Evolutionary conservation across 768 basidiomycete genomes (phyloP).

Genomic region (Pleurotus citrinopileatus): DNA sequence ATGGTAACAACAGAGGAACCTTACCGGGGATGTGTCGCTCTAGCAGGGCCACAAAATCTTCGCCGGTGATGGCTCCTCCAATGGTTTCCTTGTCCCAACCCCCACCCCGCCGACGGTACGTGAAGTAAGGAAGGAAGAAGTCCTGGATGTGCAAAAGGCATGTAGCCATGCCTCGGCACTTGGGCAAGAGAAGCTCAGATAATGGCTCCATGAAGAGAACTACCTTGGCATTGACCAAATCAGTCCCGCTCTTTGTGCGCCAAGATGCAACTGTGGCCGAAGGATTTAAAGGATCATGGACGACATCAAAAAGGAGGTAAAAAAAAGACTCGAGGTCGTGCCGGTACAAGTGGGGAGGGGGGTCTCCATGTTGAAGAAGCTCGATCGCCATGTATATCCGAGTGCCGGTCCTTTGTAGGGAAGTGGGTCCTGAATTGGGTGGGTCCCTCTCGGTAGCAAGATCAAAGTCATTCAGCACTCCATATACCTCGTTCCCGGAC

Average conservation of each 20-base stretch:
- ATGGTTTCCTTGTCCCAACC: background rate
- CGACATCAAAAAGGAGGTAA: background rate
- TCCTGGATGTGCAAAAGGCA: too few relatives aligned
- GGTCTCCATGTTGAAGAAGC: background rate
- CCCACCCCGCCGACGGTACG: background rate
- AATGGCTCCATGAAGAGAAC: too few relatives aligned
- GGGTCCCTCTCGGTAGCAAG: background rate
- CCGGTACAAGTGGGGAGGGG: slow-evolving; percentile 1
- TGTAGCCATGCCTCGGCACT: too few relatives aligned
- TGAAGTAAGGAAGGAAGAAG: background rate
- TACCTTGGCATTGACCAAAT: background rate
- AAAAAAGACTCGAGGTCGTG: slow-evolving; percentile 7
- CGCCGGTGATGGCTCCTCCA: background rate
- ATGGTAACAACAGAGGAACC: too few relatives aligned
- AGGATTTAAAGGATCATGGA: too few relatives aligned
- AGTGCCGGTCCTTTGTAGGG: slow-evolving; percentile 1
- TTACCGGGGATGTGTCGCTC: too few relatives aligned
- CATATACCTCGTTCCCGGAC: background rate
- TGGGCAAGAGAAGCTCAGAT: too few relatives aligned
- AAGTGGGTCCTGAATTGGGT: background rate
- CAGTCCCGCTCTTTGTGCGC: background rate
- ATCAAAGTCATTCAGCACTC: slow-evolving; percentile 6
- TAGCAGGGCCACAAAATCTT: background rate
- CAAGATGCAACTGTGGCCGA: background rate
- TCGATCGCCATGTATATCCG: slow-evolving; percentile 1